Percentiles rank a stretch among this genome's conserved stretches.
These are phyloP conservation scores for Sarocladium oryzae DNA, from an alignment of 2,329 filamentous ascomycete species.

Conservation along the genomic window DNA sequence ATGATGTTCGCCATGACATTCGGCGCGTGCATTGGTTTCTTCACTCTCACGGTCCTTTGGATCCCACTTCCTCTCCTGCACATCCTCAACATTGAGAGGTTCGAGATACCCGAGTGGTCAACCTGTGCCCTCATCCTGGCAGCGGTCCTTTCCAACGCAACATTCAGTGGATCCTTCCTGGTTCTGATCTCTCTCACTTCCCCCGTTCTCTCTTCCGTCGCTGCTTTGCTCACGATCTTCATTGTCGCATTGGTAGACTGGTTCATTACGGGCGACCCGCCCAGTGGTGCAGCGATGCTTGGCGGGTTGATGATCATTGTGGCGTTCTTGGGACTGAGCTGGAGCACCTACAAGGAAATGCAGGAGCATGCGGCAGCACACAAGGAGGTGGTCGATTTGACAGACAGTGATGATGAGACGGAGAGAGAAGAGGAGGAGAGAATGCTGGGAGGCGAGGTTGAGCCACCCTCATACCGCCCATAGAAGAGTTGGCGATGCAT, in stretches of 20 bases:
- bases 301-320: constrained; percentile 84
- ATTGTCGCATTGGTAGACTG: constrained; percentile 91
- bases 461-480: constrained; percentile 4
- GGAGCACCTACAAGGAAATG: constrained; percentile 92
- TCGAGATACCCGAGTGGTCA: constrained; percentile 71
- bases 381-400: constrained; percentile 39
- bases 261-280: constrained; percentile 69
- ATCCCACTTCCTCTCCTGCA: constrained; percentile 84
- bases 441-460: constrained; percentile 2
- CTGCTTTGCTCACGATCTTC: constrained; percentile 92
- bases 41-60: constrained; percentile 86
- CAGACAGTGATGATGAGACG: constrained; percentile 41
- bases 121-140: constrained; percentile 75
- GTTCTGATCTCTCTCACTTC: constrained; percentile 89
- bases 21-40: constrained; percentile 76
- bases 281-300: constrained; percentile 67
- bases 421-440: constrained; percentile 13
- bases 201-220: constrained; percentile 86
- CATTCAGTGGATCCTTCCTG: constrained; percentile 87
- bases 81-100: constrained; percentile 68
- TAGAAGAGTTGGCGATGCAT: background rate
- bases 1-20: constrained; percentile 95
- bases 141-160: constrained; percentile 80
- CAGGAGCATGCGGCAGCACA: constrained; percentile 69
- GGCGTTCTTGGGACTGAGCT: constrained; percentile 81